Evolutionary conservation across 441 rosid genomes (phyloP), one percentile per base, ranked within the genome.

Genomic region (Daphne laureola): DNA sequence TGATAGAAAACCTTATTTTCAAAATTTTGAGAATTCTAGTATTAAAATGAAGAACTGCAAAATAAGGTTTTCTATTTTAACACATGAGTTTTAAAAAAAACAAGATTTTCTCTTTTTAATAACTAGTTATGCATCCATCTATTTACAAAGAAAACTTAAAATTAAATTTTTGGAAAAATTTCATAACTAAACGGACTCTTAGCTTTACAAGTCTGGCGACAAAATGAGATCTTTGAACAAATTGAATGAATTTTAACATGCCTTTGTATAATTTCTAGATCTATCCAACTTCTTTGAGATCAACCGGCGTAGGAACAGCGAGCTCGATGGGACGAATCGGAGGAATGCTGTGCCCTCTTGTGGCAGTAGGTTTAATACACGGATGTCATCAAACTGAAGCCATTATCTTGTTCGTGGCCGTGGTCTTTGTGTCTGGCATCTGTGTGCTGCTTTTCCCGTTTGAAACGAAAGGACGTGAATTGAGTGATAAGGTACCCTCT

Each of bases 271-370:
- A 15, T 36, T n/a, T 71, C 67, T 31, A 86, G 96, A 73, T 92
- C 56, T 89, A 92, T 67, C 97, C 98, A 15, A 89, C 98, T 4
- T 71, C 86, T 8, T 81, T 89, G 45, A 79, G 98, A 71, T 56
- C 98, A 17, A 92, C 96, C 0, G 96, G 98, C 25, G 78, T 89
- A 17, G 98, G 98, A 70, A 64, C 75, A 3, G 98, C 73, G 12
- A 88, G 96, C 72, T 76, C 96, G 0, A 69, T 92, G 54, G 98
- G 96, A 57, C 79, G 96, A 72, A 82, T 92, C 5, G 98, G 96
- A 17, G 98, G 98, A 56, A 80, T 81, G 78, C 23, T 82, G 15
- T 81, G 94, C 46, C 98, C 98, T 21, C 78, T 86, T 5, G 94
- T 86, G 56, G 96, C 98, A 3, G 94, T 92, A 55, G 81, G 81